Conservation (phyloP, 2,329 filamentous ascomycete species). For the Byssoonygena ceratinophila region DNA sequence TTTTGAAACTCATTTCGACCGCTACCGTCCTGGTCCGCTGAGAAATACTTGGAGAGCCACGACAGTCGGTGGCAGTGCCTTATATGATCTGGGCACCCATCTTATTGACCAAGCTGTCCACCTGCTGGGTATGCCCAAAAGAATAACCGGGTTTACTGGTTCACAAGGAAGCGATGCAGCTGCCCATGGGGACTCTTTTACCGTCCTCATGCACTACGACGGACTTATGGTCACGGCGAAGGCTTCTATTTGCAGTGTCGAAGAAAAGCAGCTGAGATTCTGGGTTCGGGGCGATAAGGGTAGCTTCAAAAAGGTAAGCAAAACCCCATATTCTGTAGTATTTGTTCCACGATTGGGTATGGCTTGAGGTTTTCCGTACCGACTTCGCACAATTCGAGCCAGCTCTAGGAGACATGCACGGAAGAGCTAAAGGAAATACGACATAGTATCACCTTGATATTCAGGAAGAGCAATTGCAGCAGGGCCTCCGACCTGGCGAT, state of each 20-base stretch:
- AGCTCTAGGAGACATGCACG: neutral
- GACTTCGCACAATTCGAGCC: neutral
- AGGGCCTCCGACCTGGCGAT: slow-evolving; percentile 52
- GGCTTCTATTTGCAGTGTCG: slow-evolving; percentile 57
- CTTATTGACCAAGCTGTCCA: slow-evolving; percentile 62
- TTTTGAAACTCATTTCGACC: slow-evolving; percentile 74
- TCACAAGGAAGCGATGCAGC: no score
- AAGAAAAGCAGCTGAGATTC: slow-evolving; percentile 59
- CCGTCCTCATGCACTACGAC: no score
- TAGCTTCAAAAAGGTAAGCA: slow-evolving; percentile 56
- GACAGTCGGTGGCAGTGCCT: slow-evolving; percentile 55
- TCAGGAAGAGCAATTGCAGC: slow-evolving; percentile 62
- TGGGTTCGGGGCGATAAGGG: slow-evolving; percentile 67
- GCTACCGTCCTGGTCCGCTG: slow-evolving; percentile 52
- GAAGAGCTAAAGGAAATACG: neutral
- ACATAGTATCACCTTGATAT: slow-evolving; percentile 51
- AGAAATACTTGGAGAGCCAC: slow-evolving; percentile 56
- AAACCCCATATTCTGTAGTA: no score
- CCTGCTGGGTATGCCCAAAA: slow-evolving; percentile 58
- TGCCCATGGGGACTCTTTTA: no score
- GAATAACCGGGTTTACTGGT: slow-evolving; percentile 31
- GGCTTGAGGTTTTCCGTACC: neutral
- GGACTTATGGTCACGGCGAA: slow-evolving; percentile 59
- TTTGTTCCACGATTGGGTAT: no score
- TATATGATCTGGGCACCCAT: slow-evolving; percentile 67